Evolutionary conservation across 1,139 yeast genomes (phyloP).

Genomic region (Suhomyces wounanorum): DNA sequence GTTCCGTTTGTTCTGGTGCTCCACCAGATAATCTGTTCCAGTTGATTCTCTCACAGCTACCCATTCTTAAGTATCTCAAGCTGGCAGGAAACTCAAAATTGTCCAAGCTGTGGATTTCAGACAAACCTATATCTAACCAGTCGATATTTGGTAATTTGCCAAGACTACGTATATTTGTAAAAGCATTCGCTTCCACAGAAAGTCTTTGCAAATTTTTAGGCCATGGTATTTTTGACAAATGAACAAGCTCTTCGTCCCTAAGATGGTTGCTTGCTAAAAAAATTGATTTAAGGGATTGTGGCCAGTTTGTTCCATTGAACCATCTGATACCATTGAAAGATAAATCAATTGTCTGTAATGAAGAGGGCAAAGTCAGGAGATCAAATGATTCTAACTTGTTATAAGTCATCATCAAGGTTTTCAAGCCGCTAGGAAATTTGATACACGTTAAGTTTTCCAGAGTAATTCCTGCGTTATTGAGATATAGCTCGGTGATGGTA

Average conservation of each 20-base stretch:
- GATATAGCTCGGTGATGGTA: constrained; percentile 27
- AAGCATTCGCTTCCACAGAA: constrained; percentile 28
- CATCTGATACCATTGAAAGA: constrained; percentile 24
- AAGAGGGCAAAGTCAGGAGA: constrained; percentile 26
- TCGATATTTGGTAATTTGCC: constrained; percentile 24
- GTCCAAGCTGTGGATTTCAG: not conserved
- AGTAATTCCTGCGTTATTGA: constrained; percentile 33
- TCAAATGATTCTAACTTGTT: constrained; percentile 27
- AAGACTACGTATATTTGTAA: constrained; percentile 22
- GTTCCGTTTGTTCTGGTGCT: not conserved
- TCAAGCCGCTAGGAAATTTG: constrained; percentile 25
- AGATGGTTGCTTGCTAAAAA: constrained; percentile 28
- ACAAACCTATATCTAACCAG: constrained; percentile 6
- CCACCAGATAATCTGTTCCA: constrained; percentile 5
- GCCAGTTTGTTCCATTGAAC: constrained; percentile 28
- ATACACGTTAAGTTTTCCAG: constrained; percentile 17
- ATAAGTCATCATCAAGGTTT: constrained; percentile 38
- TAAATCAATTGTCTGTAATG: constrained; percentile 33
- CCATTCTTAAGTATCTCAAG: constrained; percentile 19
- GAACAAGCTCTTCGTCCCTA: constrained; percentile 20
- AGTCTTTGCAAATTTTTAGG: constrained; percentile 27
- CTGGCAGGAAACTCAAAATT: constrained; percentile 15
- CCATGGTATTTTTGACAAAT: constrained; percentile 26
- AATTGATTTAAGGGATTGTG: constrained; percentile 27
- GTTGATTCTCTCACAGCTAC: constrained; percentile 17